Conservation (phyloP, 805 yeast species). For the Yarrowia alimentaria region DNA sequence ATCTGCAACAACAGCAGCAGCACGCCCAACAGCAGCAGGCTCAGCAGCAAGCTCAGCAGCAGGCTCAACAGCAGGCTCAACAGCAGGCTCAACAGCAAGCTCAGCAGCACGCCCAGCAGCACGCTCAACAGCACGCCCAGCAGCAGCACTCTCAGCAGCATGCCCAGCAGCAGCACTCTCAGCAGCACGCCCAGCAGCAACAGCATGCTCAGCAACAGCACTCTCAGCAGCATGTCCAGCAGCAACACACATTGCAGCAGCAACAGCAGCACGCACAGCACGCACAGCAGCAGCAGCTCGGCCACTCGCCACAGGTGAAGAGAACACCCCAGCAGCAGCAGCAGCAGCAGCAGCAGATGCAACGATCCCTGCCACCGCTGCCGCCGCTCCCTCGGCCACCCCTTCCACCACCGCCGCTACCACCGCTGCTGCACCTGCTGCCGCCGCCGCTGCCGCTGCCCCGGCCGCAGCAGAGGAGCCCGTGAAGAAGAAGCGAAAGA, state of each 20-base stretch:
- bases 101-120: constrained; percentile 12
- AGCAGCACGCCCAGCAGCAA: background rate
- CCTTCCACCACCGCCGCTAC: background rate
- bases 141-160: constrained; percentile 2
- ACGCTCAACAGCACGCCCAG: constrained; percentile 2
- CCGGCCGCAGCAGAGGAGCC: constrained; percentile 5
- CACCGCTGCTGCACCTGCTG: background rate
- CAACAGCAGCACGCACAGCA: background rate
- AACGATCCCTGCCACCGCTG: too few species aligned
- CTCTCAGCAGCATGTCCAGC: constrained; percentile 4
- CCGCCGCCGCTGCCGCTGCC: background rate
- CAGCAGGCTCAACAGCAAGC: constrained; percentile 14
- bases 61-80: constrained; percentile 8
- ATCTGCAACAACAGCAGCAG: background rate
- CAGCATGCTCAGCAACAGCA: background rate
- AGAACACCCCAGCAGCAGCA: background rate
- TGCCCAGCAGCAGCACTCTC: background rate
- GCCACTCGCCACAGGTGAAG: background rate
- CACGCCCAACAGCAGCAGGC: too few species aligned
- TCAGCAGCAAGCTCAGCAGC: constrained; percentile 9
- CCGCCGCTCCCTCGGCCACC: background rate
- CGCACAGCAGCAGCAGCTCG: constrained; percentile 1
- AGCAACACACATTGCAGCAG: background rate
- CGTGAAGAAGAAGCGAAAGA: constrained; percentile 19
- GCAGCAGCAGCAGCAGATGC: background rate